Evolutionary conservation across 1,284 basidiomycete genomes (phyloP).

Genomic region (Marasmius sp.): DNA sequence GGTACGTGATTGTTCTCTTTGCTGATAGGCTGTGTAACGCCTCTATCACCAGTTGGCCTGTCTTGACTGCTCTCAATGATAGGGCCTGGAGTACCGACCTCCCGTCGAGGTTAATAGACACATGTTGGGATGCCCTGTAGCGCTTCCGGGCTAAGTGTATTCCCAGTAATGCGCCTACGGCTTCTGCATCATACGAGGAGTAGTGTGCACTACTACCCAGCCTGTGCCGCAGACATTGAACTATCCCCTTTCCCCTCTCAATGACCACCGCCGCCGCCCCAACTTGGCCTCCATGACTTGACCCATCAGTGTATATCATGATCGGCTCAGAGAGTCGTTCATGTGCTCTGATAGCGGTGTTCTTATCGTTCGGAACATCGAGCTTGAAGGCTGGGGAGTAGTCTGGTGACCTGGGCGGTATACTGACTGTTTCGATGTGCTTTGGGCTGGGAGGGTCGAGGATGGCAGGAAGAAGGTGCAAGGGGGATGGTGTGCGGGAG

Average conservation of each 20-base stretch:
- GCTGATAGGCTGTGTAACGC: conserved; percentile 5
- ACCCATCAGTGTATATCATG: conserved; percentile 27
- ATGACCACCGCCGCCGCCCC: conserved; percentile 25
- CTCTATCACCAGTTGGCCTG: conserved; percentile 20
- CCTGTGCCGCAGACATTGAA: conserved; percentile 6
- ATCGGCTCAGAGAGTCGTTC: conserved; percentile 2
- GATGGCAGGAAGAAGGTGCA: conserved; percentile 10
- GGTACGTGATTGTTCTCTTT: neutral
- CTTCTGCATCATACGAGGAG: conserved; percentile 25
- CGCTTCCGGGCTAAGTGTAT: conserved; percentile 12
- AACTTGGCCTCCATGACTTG: conserved; percentile 14
- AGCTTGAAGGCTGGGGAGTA: neutral
- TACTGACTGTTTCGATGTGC: conserved; percentile 19
- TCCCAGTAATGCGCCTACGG: conserved; percentile 21
- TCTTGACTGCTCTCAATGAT: neutral
- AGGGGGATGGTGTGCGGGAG: conserved; percentile 3
- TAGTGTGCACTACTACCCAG: conserved; percentile 17
- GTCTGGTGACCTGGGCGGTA: conserved; percentile 10
- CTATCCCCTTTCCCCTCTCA: neutral
- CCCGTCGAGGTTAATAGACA: conserved; percentile 1
- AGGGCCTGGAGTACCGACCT: neutral
- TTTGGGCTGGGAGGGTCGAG: neutral
- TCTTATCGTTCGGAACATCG: neutral
- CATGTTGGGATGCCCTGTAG: neutral
- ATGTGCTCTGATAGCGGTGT: neutral